Evolutionary conservation across 2,329 filamentous ascomycete species (phyloP).

Genomic region (Salinomyces thailandicus): DNA sequence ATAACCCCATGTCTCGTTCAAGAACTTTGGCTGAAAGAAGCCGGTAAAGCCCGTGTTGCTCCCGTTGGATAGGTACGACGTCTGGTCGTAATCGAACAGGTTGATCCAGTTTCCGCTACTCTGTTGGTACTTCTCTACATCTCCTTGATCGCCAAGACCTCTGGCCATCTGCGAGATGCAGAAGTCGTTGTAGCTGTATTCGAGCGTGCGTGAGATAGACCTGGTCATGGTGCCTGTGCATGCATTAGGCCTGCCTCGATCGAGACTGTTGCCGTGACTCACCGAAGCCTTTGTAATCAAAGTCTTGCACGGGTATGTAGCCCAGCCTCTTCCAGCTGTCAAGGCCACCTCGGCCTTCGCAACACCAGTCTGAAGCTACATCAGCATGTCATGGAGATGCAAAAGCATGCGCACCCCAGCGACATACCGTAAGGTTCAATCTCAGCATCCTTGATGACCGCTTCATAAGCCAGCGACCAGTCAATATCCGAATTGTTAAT

Average conservation of each 20-base stretch:
- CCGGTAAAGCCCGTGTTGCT: constrained; percentile 51
- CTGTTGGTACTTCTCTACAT: constrained; percentile 49
- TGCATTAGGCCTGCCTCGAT: constrained; percentile 2
- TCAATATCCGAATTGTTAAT: constrained; percentile 52
- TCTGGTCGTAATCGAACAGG: constrained; percentile 54
- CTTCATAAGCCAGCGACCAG: constrained; percentile 52
- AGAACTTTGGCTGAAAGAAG: constrained; percentile 53
- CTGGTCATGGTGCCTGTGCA: constrained; percentile 40
- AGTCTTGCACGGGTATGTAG: constrained; percentile 45
- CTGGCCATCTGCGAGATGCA: constrained; percentile 53
- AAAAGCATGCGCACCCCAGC: not conserved
- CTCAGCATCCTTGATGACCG: constrained; percentile 59
- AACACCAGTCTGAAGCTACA: constrained; percentile 36
- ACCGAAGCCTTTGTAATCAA: constrained; percentile 36
- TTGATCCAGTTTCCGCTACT: constrained; percentile 61
- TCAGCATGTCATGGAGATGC: no score
- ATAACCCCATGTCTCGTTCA: constrained; percentile 47
- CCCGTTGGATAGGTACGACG: constrained; percentile 43
- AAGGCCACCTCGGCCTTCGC: constrained; percentile 57
- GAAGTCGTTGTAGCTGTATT: constrained; percentile 59
- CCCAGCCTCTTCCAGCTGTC: constrained; percentile 57
- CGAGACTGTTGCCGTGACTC: constrained; percentile 17
- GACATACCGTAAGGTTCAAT: constrained; percentile 23
- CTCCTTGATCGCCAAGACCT: constrained; percentile 42
- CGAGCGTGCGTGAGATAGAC: constrained; percentile 38